A percentile compares a stretch with the other conserved stretches of the same genome.
These are phyloP conservation scores for Conringia planisiliqua DNA, from an alignment of 345 rosid species.

Conservation along the genomic window DNA sequence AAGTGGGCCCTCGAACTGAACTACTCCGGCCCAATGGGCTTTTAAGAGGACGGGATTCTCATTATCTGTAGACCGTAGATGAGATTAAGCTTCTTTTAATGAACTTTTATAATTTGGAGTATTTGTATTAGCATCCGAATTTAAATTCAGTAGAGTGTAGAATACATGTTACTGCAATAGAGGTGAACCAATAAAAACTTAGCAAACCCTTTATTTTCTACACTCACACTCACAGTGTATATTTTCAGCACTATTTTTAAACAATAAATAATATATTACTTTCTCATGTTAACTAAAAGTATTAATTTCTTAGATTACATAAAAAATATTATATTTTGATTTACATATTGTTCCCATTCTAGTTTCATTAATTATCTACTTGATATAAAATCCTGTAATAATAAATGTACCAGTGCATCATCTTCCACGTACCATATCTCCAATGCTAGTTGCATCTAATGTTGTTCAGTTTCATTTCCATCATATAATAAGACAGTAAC, in stretches of 20 bases:
- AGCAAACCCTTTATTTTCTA: too few species aligned
- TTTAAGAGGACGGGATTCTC: not conserved
- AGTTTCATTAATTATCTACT: not conserved
- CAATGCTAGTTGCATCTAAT: not conserved
- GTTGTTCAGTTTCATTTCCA: not conserved
- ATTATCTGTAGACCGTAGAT: too few species aligned
- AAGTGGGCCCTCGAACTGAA: not conserved
- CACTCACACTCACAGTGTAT: too few species aligned
- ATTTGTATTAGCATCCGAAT: too few species aligned
- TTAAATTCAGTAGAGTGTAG: too few species aligned
- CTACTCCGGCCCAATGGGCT: constrained; percentile 2
- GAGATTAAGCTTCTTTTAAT: too few species aligned
- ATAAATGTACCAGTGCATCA: not conserved
- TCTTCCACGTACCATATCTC: not conserved
- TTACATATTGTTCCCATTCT: not conserved
- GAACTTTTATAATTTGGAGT: not conserved
- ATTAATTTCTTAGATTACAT: not conserved
- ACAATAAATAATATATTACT: too few species aligned
- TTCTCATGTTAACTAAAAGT: too few species aligned
- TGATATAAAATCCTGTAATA: not conserved
- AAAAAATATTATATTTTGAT: too few species aligned
- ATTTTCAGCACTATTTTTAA: too few species aligned
- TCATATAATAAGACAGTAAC: not conserved
- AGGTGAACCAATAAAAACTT: too few species aligned
- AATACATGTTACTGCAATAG: too few species aligned